Percentiles rank a stretch among this genome's conserved stretches.
Evolutionary conservation across 1,284 basidiomycete genomes (phyloP).

Genomic region (Calocybe gambosa): DNA sequence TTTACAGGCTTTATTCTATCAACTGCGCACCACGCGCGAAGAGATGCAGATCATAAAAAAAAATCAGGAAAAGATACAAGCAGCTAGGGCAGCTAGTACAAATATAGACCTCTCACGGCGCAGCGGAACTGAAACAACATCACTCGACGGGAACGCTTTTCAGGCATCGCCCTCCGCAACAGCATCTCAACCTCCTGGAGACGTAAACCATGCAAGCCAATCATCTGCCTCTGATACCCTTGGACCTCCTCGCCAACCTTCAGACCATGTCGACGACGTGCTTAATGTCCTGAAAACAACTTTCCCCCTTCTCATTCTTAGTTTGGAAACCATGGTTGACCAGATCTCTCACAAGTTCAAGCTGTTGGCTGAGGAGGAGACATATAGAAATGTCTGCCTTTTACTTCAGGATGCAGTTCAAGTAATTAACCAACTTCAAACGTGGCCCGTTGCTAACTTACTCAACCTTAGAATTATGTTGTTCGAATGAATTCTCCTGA

Average conservation of each 20-base stretch:
- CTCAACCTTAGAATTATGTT: constrained; percentile 48
- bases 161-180: constrained; percentile 17
- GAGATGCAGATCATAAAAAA: constrained; percentile 63
- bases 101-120: constrained; percentile 25
- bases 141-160: constrained; percentile 17
- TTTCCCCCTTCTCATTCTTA: constrained; percentile 91
- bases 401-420: constrained; percentile 71
- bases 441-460: neutral
- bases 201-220: constrained; percentile 15
- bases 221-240: constrained; percentile 23
- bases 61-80: constrained; percentile 31
- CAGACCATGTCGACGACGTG: constrained; percentile 93
- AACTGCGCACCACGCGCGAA: constrained; percentile 87
- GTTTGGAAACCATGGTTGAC: constrained; percentile 97
- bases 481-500: constrained; percentile 58
- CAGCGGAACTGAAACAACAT: constrained; percentile 21
- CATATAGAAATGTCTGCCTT: constrained; percentile 88
- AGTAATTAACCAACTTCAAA: constrained; percentile 30
- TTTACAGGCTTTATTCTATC: constrained; percentile 88
- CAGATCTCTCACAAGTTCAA: constrained; percentile 94
- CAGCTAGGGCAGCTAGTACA: constrained; percentile 25
- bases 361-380: constrained; percentile 87
- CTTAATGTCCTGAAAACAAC: constrained; percentile 94
- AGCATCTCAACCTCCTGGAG: constrained; percentile 13
- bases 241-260: constrained; percentile 62